phyloP scores from a whole-genome alignment of 2,329 filamentous ascomycete species.

The Westerdykella aurantiaca region DNA sequence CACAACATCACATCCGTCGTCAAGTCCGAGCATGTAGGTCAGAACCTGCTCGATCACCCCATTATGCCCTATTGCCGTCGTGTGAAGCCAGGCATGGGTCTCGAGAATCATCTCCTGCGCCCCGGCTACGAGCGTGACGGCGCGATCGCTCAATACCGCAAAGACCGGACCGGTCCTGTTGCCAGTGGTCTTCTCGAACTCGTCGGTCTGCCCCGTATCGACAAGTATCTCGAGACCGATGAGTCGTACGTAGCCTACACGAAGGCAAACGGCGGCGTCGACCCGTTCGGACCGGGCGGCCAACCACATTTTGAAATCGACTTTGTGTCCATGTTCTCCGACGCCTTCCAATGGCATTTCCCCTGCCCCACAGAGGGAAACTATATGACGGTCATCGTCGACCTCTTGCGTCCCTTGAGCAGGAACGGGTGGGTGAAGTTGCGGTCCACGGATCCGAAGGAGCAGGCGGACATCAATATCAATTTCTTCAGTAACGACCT shows the following conservation, averaged over 20 bases:
- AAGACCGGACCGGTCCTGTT: conserved; percentile 39
- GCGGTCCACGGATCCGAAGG: conserved; percentile 54
- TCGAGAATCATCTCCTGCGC: conserved; percentile 43
- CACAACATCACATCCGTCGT: conserved; percentile 48
- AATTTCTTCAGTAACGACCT: conserved; percentile 34
- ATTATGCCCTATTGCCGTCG: conserved; percentile 27
- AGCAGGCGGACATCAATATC: conserved; percentile 51
- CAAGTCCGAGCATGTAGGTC: conserved; percentile 56
- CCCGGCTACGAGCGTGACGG: conserved; percentile 29
- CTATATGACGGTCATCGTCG: conserved; percentile 54
- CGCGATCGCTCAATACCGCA: conserved; percentile 33
- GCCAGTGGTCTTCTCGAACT: conserved; percentile 46
- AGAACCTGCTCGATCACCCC: conserved; percentile 54
- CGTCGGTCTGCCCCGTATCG: conserved; percentile 54
- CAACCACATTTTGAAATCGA: conserved; percentile 39
- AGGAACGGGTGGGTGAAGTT: conserved; percentile 55
- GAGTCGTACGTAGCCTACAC: conserved; percentile 45
- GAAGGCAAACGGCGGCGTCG: conserved; percentile 35
- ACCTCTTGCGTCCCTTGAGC: conserved; percentile 46
- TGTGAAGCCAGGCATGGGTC: conserved; percentile 46
- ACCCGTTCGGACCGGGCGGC: conserved; percentile 21
- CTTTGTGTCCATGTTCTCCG: conserved; percentile 55
- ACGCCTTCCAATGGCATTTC: conserved; percentile 48
- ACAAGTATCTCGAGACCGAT: conserved; percentile 48
- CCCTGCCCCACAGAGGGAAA: conserved; percentile 41